These are phyloP conservation scores for Manihot esculenta DNA, from an alignment of 441 rosid genomes.

Conservation along the genomic window DNA sequence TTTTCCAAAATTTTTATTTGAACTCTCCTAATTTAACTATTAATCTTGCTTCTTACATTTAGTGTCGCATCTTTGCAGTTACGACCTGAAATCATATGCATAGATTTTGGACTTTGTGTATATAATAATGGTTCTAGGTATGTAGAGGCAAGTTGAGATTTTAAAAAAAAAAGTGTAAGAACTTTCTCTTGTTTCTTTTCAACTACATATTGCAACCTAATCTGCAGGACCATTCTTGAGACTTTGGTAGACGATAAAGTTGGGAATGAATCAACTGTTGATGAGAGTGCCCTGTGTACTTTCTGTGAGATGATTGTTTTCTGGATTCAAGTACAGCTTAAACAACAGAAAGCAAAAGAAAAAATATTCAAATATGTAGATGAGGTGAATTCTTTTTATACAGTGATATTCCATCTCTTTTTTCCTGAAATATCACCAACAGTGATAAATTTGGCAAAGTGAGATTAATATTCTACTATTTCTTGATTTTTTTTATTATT, in stretches of 20 bases:
- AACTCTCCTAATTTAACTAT: background rate
- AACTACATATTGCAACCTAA: background rate
- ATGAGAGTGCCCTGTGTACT: constrained; percentile 39
- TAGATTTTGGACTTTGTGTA: constrained; percentile 52
- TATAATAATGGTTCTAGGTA: constrained; percentile 26
- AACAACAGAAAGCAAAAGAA: constrained; percentile 48
- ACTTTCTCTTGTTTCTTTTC: background rate
- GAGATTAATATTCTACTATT: background rate
- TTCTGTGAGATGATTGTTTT: constrained; percentile 57
- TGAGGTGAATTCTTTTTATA: constrained; percentile 33
- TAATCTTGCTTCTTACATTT: constrained; percentile 2
- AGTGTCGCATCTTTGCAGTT: constrained; percentile 34
- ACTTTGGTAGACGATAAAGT: constrained; percentile 23
- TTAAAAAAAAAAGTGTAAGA: no score
- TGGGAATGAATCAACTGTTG: constrained; percentile 11
- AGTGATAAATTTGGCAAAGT: background rate
- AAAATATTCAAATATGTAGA: constrained; percentile 37
- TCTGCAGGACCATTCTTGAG: constrained; percentile 29
- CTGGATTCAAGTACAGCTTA: constrained; percentile 61
- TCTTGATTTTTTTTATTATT: background rate
- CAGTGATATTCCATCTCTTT: no score
- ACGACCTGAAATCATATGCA: constrained; percentile 50
- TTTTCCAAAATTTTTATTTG: background rate
- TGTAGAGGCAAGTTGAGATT: constrained; percentile 19
- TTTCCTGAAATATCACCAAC: background rate